Evolutionary conservation across 73 alveolate genomes (phyloP), one percentile per base, ranked within the genome.

Genomic region (Loxodes magnus): DNA sequence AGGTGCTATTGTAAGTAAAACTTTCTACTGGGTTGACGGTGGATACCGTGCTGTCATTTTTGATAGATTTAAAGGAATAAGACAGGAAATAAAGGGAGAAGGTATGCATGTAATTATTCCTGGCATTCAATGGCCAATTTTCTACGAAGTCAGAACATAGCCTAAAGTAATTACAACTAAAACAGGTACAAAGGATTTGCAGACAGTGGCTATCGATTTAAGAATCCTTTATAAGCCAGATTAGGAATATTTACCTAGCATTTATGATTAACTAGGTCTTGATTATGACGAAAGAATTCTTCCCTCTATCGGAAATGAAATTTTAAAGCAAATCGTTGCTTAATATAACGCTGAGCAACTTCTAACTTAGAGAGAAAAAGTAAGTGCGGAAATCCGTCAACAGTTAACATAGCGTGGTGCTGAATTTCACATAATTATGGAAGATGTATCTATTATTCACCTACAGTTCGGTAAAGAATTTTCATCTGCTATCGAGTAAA

Each of bases 201-300:
- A 75, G 55, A 36, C 41, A 64, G 82, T 75, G 31, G 58, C 58
- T 30, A 49, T 75, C 16, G 35, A 68, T 34, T 51, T 75, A 66
- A 75, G 89, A 75, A 66, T 75, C 43, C 59, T 75, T 50, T 75
- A 60, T 58, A 71, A 74, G 36, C 82, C 89, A 12, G 90, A 70
- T n/a, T 34, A 62, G 12, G 27, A 68, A 7, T 29, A 36, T 23
- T 67, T 69, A 22, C 84, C 70, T 10, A 52, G 38, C 3, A 36
- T 73, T 28, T 66, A 63, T 53, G 35, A 77, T 26, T 51, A 3
- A 56, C 16, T 66, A 2, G 82, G 83, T n/a, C 52, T 58, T 37
- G 92, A 83, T 69, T 83, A 77, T 71, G 92, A 83, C 56, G 75
- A 71, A 55, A 70, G 95, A 41, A 88, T 83, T 50, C 75, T 83